Evolutionary conservation across 2,329 filamentous ascomycete species (phyloP).

Genomic region (Diaporthe citri): DNA sequence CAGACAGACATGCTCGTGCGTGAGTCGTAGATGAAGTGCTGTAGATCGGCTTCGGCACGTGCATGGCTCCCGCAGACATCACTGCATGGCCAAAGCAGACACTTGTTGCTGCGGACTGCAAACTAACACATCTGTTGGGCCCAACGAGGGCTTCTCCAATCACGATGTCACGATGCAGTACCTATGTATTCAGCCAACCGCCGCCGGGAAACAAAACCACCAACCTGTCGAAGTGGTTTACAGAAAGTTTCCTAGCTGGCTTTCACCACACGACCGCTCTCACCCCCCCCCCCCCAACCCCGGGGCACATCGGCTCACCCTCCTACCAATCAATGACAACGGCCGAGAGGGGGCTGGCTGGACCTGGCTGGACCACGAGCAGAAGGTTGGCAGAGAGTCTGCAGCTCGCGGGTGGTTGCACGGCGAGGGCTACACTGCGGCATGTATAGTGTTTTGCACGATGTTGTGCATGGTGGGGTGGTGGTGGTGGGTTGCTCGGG

Average conservation of each 20-base stretch:
- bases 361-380: background rate
- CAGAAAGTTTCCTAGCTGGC: background rate
- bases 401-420: background rate
- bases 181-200: background rate
- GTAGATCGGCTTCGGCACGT: too few relatives aligned
- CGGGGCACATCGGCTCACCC: background rate
- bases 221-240: too few relatives aligned
- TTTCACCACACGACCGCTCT: background rate
- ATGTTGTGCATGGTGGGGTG: background rate
- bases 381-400: background rate
- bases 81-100: background rate
- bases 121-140: background rate
- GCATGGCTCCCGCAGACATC: background rate
- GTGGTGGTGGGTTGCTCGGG: background rate
- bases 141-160: background rate
- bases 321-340: background rate
- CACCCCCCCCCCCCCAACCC: too few relatives aligned
- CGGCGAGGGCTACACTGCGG: conserved; percentile 6
- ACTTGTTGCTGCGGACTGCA: background rate
- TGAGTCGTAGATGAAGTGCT: background rate
- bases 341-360: background rate
- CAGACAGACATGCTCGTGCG: background rate
- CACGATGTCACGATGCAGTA: background rate
- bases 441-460: conserved; percentile 16
- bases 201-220: background rate